Base-by-base conservation (phyloP, 2,329 filamentous ascomycete genomes). In the Orbilia oligospora region DNA sequence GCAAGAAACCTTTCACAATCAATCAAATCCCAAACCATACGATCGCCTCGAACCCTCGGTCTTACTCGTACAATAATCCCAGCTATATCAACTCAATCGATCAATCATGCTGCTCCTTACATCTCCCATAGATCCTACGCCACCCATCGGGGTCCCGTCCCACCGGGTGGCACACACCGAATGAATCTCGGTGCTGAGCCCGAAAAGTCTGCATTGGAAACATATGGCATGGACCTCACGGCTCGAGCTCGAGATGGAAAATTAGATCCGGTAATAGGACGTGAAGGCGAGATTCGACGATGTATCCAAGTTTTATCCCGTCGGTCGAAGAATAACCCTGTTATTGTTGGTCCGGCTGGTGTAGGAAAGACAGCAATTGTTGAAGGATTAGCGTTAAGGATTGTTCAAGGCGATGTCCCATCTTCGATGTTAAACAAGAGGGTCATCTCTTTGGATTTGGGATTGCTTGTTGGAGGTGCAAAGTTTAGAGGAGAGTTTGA, bases 401-500 rank as follows among this genome's bases (percentile, higher is more conserved):
- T 99, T 81, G 92, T 97, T 0, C 89, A 91, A 80, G 95, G 95
- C 1, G 95, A 97, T 85, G 94, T 98, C 0, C 95, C 96, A 0
- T 96, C 98, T 85, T 97, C 93, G 81, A 92, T 99, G 84, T 97
- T 97, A 85, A 91, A 97, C 82, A 98, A 98, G 85, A 88, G 91
- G 67, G 95, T 99, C 24, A 90, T 98, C 71, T 90, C 91, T 5
- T 85, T 98, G 44, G 96, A 99, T 82, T 87, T 99, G 4, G 96
- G 96, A 1, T 93, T 93, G 41, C 88, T 99, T 16, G 97, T 99
- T 82, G 96, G 96, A 0, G 96, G 96, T 61, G 94, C 96, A 51
- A 98, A 97, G 83, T 99, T 96, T 82, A 87, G 96, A 58, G 96
- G 96, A 61, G 96, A 99, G 82, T 98, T 99, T 76, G 96, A 99